Evolutionary conservation across 306 rosid genomes (phyloP).

Genomic region (Calophaca sinica): DNA sequence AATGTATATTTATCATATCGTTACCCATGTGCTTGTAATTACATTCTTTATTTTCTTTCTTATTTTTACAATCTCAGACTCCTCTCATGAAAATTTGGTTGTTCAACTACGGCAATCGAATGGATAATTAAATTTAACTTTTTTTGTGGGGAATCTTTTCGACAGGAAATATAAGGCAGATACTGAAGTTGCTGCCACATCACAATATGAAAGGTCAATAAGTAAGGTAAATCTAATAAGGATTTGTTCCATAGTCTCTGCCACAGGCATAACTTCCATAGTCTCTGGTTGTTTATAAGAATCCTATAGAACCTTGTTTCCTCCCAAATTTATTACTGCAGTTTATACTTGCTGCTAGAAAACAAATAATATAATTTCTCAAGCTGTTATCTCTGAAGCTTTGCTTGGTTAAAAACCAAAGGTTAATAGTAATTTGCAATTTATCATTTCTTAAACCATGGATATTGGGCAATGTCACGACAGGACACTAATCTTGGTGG

Average conservation of each 20-base stretch:
- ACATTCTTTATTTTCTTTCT: slow-evolving; percentile 8
- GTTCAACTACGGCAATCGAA: no score
- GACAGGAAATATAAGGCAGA: slow-evolving; percentile 63
- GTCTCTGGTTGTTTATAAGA: no score
- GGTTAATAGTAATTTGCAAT: slow-evolving; percentile 30
- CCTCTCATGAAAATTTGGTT: no score
- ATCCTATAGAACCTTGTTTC: no score
- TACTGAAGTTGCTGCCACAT: slow-evolving; percentile 54
- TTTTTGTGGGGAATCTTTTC: slow-evolving; percentile 24
- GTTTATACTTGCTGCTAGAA: neutral
- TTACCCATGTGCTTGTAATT: slow-evolving; percentile 1
- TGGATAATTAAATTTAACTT: slow-evolving; percentile 36
- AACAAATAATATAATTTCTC: neutral
- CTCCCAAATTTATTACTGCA: neutral
- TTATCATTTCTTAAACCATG: slow-evolving; percentile 40
- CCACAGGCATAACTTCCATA: slow-evolving; percentile 19
- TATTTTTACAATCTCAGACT: neutral
- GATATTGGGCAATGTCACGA: slow-evolving; percentile 36
- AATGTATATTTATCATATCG: slow-evolving; percentile 54
- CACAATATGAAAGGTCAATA: slow-evolving; percentile 59
- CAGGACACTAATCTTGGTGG: slow-evolving; percentile 61
- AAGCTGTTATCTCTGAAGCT: neutral
- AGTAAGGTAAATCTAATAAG: slow-evolving; percentile 69
- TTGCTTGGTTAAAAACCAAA: slow-evolving; percentile 12
- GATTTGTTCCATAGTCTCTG: slow-evolving; percentile 12